Evolutionary conservation across 75 land plant genomes (phyloP).

Genomic region (Azolla pinnata): DNA sequence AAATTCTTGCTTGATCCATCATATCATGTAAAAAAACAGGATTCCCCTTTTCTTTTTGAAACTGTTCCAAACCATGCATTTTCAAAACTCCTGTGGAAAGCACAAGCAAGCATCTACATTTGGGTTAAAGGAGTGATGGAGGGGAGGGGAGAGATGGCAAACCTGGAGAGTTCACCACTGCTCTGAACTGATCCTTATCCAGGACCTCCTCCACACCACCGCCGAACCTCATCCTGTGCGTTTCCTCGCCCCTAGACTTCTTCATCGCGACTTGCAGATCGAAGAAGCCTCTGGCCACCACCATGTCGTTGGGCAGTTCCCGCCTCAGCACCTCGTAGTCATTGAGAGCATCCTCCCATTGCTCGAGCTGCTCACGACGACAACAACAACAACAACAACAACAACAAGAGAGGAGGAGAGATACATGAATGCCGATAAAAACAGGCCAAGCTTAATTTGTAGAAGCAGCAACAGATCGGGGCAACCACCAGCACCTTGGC

Average conservation of each 20-base stretch:
- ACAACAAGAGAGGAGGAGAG: not conserved
- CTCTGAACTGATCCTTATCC: conserved; percentile 48
- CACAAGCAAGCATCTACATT: too few species aligned
- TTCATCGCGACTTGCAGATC: conserved; percentile 69
- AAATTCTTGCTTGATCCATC: too few species aligned
- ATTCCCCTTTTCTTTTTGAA: too few species aligned
- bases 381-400: not conserved
- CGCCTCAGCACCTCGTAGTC: conserved; percentile 71
- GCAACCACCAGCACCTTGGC: conserved; percentile 39
- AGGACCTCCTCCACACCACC: conserved; percentile 67
- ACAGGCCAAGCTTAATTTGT: not conserved
- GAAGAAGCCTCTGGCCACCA: conserved; percentile 58
- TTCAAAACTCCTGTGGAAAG: too few species aligned
- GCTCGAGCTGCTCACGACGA: conserved; percentile 49
- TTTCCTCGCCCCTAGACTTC: conserved; percentile 62
- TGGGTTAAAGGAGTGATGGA: too few species aligned
- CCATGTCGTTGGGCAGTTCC: conserved; percentile 64
- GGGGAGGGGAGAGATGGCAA: not conserved
- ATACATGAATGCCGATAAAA: not conserved
- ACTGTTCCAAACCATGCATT: too few species aligned
- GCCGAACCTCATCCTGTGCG: conserved; percentile 45
- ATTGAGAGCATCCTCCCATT: conserved; percentile 68
- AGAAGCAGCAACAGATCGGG: not conserved
- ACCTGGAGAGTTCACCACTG: conserved; percentile 52
- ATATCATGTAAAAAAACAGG: too few species aligned